These are phyloP conservation scores for Clarireedia sp. DNA, from an alignment of 2,329 filamentous ascomycete species.

Conservation along the genomic window DNA sequence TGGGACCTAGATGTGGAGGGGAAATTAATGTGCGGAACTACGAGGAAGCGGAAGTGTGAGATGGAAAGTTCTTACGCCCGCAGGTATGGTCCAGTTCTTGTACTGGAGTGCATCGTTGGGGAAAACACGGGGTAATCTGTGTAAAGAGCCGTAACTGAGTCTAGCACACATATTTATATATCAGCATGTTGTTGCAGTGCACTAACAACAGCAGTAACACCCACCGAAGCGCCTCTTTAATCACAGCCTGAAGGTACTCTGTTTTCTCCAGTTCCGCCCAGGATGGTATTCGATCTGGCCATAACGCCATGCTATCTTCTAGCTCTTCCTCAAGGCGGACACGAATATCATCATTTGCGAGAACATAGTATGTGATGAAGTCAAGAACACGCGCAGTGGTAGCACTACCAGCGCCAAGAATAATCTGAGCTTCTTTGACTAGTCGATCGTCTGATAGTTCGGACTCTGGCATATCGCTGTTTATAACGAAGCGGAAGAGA, in stretches of 20 bases:
- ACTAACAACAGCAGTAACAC: background rate
- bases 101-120: constrained; percentile 4
- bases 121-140: constrained; percentile 1
- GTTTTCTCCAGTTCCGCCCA: background rate
- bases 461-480: constrained; percentile 29
- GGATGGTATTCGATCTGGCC: background rate
- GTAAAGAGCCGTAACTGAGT: background rate
- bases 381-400: constrained; percentile 24
- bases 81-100: constrained; percentile 5
- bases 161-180: background rate
- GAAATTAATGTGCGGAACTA: too few species aligned
- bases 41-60: too few species aligned
- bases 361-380: background rate
- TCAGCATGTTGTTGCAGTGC: background rate
- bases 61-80: background rate
- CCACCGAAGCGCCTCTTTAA: background rate
- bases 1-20: background rate
- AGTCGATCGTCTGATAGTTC: constrained; percentile 31
- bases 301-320: background rate
- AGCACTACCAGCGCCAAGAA: constrained; percentile 30
- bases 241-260: background rate
- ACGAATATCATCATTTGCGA: background rate
- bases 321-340: background rate
- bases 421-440: constrained; percentile 27
- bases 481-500: constrained; percentile 14